Base-by-base conservation (phyloP, 164 flowering plant genomes). In the Liquidambar formosana region DNA sequence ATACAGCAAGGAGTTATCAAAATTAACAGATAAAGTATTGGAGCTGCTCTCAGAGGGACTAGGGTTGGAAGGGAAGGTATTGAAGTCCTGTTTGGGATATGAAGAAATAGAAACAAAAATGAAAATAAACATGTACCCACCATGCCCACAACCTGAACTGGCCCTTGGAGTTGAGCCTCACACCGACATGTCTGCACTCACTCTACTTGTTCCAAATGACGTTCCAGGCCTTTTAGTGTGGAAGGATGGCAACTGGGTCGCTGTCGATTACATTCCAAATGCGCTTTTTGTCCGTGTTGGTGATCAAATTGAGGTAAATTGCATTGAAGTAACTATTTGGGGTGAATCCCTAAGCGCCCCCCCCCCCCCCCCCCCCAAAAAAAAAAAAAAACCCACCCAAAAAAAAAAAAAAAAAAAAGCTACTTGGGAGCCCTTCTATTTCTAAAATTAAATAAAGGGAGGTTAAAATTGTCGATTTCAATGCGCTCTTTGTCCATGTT, bases 111-210 rank as follows among this genome's bases (percentile, higher is more conserved):
- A 70, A 58, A 43, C 75, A 47, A 83, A 80, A 63, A 82, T 86
- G 86, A 84, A 82, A 64, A 82, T 84, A 13, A 86, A 83, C 69
- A 65, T 80, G 77, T 85, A 85, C 28, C 88, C 88, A 3, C 84
- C 87, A 49, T 83, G 90, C 78, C 90, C 88, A 33, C 90, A 85
- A 51, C 88, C 90, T 14, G 65, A 83, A 21, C 76, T 83, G 52
- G 87, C 85, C 8, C 72, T 83, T 1, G 87, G 88, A 12, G 84
- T 86, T 10, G 80, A 80, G 47, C 73, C 88, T 19, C 88, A 86
- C 70, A 80, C 90, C 0, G 90, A 86, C 71, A 76, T 81, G 84
- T 75, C 81, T 11, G 83, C 78, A 0, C 76, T 84, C 68, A 86
- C 88, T n/a, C 8, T 86, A 1, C 83, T 84, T 19, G 76, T 80